Percentiles rank a stretch among this genome's conserved stretches.
These are phyloP conservation scores for Penicillium sp. DNA, from an alignment of 2,329 filamentous ascomycete genomes.

Conservation along the genomic window DNA sequence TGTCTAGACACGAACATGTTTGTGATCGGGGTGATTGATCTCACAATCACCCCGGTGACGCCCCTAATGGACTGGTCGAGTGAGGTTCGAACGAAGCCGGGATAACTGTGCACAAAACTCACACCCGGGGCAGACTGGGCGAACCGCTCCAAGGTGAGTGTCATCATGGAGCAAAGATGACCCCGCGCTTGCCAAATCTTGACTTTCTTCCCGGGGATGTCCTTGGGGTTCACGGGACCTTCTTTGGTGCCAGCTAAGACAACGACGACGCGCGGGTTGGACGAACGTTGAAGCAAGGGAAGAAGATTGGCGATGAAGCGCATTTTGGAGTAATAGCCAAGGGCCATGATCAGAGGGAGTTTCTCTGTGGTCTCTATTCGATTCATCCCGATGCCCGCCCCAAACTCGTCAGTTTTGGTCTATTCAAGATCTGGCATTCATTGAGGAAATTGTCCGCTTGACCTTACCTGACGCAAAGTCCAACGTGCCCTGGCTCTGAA, in stretches of 20 bases:
- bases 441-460: too few relatives aligned
- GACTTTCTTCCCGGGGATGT: background rate
- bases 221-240: background rate
- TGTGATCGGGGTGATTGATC: background rate
- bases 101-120: conserved; percentile 3
- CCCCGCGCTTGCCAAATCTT: background rate
- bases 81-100: background rate
- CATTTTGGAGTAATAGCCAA: background rate
- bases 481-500: conserved; percentile 1
- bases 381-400: too few relatives aligned
- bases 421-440: background rate
- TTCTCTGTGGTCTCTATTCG: background rate
- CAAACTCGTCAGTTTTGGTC: too few relatives aligned
- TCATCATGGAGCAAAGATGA: conserved; percentile 1
- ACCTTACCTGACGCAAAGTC: background rate
- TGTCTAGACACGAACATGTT: background rate
- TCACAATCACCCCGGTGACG: background rate
- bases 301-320: conserved; percentile 1
- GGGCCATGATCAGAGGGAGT: background rate
- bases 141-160: background rate
- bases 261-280: background rate
- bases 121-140: background rate
- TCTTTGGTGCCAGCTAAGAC: conserved; percentile 1
- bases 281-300: background rate
- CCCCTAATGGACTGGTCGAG: background rate